Percentiles rank a stretch among this genome's conserved stretches.
These are phyloP conservation scores for Polygonum aviculare DNA, from an alignment of 148 eudicot species.

Conservation along the genomic window DNA sequence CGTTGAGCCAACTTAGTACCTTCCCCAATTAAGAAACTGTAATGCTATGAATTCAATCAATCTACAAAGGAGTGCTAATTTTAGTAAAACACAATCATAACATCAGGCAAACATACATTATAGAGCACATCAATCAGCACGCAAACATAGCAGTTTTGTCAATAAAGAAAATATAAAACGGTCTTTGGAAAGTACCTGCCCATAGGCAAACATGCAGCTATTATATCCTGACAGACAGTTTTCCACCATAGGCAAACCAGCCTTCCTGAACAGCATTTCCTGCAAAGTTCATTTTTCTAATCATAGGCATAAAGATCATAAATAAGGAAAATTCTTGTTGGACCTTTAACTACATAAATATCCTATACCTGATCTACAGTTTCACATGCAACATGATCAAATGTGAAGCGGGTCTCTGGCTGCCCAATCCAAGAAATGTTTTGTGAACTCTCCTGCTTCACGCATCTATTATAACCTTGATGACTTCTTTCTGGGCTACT, in stretches of 20 bases:
- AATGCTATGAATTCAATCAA: neutral
- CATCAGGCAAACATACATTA: neutral
- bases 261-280: conserved; percentile 95
- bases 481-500: conserved; percentile 52
- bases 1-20: neutral
- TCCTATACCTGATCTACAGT: conserved; percentile 73
- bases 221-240: conserved; percentile 95
- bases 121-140: neutral
- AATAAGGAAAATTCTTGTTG: neutral
- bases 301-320: neutral
- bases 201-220: conserved; percentile 96
- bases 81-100: neutral
- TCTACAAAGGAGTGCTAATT: neutral
- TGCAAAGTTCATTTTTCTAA: conserved; percentile 22
- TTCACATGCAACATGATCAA: conserved; percentile 98
- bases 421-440: conserved; percentile 81
- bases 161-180: conserved; percentile 4
- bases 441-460: conserved; percentile 88
- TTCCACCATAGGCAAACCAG: conserved; percentile 96
- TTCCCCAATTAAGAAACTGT: neutral
- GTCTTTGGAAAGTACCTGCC: conserved; percentile 50
- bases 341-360: neutral
- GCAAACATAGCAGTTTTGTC: neutral
- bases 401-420: conserved; percentile 88
- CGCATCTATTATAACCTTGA: conserved; percentile 67